Evolutionary conservation across 73 alveolate genomes (phyloP).

Genomic region (Symbiodinium natans): DNA sequence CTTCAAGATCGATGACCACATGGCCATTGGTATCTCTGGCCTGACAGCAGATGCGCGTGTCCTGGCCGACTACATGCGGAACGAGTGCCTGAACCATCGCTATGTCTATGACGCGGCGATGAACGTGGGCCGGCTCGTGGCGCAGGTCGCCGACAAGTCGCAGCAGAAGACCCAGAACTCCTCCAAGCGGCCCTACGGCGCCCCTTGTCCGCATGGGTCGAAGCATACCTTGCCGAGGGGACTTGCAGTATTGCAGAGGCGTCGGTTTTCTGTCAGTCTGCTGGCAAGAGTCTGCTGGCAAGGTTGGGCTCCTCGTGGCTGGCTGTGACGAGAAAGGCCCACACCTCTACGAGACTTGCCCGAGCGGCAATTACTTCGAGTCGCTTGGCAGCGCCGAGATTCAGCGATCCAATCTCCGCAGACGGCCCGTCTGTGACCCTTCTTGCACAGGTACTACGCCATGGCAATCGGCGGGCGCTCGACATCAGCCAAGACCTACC

Average conservation of each 20-base stretch:
- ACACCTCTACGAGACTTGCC: conserved; percentile 98
- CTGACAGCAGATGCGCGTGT: conserved; percentile 97
- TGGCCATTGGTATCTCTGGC: conserved; percentile 99
- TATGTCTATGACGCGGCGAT: conserved; percentile 94
- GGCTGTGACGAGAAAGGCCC: conserved; percentile 97
- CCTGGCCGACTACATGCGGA: conserved; percentile 95
- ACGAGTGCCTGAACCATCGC: conserved; percentile 93
- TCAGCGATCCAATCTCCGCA: no score
- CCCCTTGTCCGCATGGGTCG: background rate
- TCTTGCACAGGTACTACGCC: conserved; percentile 38
- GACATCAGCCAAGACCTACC: conserved; percentile 42
- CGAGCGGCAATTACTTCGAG: conserved; percentile 99
- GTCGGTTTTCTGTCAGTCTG: background rate
- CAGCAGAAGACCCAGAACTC: conserved; percentile 98
- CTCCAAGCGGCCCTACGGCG: conserved; percentile 99
- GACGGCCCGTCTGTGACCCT: no score
- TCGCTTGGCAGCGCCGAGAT: background rate
- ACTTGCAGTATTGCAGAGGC: no score
- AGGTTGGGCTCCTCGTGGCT: conserved; percentile 63
- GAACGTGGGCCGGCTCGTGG: conserved; percentile 95
- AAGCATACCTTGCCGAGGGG: no score
- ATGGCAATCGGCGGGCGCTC: conserved; percentile 42
- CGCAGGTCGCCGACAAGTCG: conserved; percentile 95
- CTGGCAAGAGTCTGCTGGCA: background rate
- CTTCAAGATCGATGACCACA: conserved; percentile 99